Percentiles rank a stretch among this genome's conserved stretches.
Evolutionary conservation across 352 stramenopile species (phyloP).

Genomic region (Elongisporangium undulatum): DNA sequence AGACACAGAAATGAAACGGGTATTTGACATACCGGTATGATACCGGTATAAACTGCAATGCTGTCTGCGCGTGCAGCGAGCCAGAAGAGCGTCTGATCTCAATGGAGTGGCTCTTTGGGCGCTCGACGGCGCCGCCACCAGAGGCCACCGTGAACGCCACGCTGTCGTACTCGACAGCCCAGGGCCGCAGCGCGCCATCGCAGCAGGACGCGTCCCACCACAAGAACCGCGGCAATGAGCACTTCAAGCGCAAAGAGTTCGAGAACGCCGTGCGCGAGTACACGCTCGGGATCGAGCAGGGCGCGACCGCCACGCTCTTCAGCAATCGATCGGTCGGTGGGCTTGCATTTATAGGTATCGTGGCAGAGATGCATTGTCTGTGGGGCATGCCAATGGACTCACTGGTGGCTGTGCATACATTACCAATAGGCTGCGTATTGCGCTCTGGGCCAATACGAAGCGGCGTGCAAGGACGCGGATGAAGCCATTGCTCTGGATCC

Average conservation of each 20-base stretch:
- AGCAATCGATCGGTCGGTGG: conserved; percentile 64
- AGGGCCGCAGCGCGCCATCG: conserved; percentile 61
- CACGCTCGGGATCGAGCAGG: conserved; percentile 43
- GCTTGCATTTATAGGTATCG: background rate
- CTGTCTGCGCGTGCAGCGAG: too few relatives aligned
- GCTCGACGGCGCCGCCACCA: conserved; percentile 3
- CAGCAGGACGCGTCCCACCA: conserved; percentile 59
- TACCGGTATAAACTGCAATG: background rate
- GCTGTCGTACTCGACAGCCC: conserved; percentile 46
- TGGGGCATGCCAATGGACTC: background rate
- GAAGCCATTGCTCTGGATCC: conserved; percentile 57
- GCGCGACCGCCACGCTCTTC: conserved; percentile 59
- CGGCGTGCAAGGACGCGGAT: conserved; percentile 52
- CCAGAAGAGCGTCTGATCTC: too few relatives aligned
- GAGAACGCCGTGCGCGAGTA: conserved; percentile 54
- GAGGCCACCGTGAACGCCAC: conserved; percentile 22
- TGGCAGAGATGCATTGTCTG: background rate
- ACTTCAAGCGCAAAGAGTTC: conserved; percentile 58
- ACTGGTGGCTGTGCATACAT: background rate
- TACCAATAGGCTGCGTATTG: conserved; percentile 68
- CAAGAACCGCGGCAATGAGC: conserved; percentile 64
- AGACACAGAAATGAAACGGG: too few relatives aligned
- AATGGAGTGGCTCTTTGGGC: conserved; percentile 72
- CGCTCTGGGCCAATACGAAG: conserved; percentile 42
- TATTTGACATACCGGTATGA: background rate